Conservation (phyloP, 305 asterid genomes). For the Fraxinus latifolia region DNA sequence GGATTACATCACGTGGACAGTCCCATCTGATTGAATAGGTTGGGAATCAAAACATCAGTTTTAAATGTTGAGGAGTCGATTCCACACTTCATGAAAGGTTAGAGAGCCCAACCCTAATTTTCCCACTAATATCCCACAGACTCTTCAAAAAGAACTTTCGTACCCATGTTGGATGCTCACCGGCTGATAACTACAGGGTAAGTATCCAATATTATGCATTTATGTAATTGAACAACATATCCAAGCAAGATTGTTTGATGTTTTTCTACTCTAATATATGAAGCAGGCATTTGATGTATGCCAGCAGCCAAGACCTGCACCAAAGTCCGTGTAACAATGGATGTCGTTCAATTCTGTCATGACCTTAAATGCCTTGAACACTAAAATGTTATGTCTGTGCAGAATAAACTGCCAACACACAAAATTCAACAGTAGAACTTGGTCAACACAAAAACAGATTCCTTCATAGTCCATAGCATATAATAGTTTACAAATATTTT, state of each 20-base stretch:
- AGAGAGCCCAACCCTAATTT: neutral
- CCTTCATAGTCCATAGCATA: neutral
- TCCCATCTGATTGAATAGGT: neutral
- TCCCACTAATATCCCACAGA: neutral
- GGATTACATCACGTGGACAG: neutral
- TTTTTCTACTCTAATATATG: neutral
- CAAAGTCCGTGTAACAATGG: neutral
- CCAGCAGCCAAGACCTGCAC: neutral
- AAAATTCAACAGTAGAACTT: neutral
- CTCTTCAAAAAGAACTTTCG: neutral
- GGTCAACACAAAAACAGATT: neutral
- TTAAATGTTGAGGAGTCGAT: neutral
- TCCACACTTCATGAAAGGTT: neutral
- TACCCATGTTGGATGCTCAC: neutral
- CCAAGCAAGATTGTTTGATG: neutral
- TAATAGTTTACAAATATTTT: neutral
- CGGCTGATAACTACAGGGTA: neutral
- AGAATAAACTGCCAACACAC: neutral
- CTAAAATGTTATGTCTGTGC: neutral
- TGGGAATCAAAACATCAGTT: neutral
- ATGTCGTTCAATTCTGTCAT: neutral
- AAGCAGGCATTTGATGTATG: conserved; percentile 5
- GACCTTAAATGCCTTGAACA: neutral
- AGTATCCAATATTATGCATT: neutral
- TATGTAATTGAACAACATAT: neutral